These are phyloP conservation scores for Aspergillus kassunensis DNA, from an alignment of 495 filamentous ascomycete genomes.

Conservation along the genomic window DNA sequence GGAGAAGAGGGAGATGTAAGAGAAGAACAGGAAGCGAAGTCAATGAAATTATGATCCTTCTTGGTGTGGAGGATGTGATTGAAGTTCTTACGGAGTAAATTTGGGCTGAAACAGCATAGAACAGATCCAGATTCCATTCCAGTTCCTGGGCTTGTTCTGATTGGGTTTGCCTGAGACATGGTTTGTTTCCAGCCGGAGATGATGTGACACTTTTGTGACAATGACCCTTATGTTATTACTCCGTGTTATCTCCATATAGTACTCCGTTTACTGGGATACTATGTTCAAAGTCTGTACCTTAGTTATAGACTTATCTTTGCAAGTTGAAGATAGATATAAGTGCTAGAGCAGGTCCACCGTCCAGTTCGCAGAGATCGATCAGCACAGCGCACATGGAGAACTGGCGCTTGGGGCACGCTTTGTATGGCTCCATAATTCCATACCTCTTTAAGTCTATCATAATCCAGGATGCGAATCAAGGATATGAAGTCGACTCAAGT, in stretches of 20 bases:
- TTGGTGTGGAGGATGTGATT: background rate
- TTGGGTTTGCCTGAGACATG: constrained; percentile 34
- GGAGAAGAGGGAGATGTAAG: constrained; percentile 6
- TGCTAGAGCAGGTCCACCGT: no score
- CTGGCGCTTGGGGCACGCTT: no score
- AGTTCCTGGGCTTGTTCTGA: constrained; percentile 15
- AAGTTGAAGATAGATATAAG: no score
- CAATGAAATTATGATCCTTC: background rate
- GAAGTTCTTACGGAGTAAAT: constrained; percentile 1
- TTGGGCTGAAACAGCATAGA: constrained; percentile 12
- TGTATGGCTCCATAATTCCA: no score
- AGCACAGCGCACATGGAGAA: no score
- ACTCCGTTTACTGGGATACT: background rate
- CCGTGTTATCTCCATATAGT: background rate
- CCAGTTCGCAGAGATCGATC: no score
- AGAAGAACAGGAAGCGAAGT: constrained; percentile 1
- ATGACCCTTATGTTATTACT: background rate
- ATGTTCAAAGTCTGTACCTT: no score
- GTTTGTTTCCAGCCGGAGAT: constrained; percentile 30
- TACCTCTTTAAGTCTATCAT: no score
- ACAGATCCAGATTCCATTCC: background rate
- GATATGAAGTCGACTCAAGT: no score
- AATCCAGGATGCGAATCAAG: no score
- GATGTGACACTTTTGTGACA: constrained; percentile 25
- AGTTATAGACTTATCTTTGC: no score